phyloP scores from a whole-genome alignment of 2,329 filamentous ascomycete genomes.

The Ophiosphaerella narmari region DNA sequence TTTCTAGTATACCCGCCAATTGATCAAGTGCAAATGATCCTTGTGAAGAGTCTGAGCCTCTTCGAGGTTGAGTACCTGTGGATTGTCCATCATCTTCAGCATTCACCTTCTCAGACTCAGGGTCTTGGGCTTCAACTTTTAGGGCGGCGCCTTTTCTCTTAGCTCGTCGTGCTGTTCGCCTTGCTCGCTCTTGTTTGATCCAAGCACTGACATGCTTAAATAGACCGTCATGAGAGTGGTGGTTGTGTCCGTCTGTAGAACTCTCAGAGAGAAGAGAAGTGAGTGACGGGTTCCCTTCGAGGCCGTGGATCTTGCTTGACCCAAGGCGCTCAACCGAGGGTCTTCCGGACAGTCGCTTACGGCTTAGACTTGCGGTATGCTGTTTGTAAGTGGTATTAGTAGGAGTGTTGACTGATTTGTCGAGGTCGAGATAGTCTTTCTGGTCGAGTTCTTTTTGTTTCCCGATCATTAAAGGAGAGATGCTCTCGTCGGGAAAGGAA shows the following conservation, averaged over 20 bases:
- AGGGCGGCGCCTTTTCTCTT: slow-evolving; percentile 54
- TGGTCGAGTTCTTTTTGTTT: slow-evolving; percentile 52
- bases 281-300: slow-evolving; percentile 36
- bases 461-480: slow-evolving; percentile 53
- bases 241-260: slow-evolving; percentile 27
- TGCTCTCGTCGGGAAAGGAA: slow-evolving; percentile 53
- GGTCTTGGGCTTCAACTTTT: slow-evolving; percentile 42
- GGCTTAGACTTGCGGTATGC: slow-evolving; percentile 45
- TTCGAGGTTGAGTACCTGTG: slow-evolving; percentile 47
- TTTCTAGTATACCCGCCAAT: slow-evolving; percentile 78
- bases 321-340: slow-evolving; percentile 41
- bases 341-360: slow-evolving; percentile 51
- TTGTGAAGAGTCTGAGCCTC: slow-evolving; percentile 63
- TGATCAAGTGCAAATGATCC: slow-evolving; percentile 76
- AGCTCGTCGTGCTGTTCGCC: slow-evolving; percentile 62
- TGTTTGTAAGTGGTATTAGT: slow-evolving; percentile 17
- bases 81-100: slow-evolving; percentile 10
- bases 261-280: slow-evolving; percentile 38
- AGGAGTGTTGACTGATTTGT: slow-evolving; percentile 31
- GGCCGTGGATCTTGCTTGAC: slow-evolving; percentile 22
- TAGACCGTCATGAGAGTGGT: slow-evolving; percentile 50
- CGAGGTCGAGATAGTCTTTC: slow-evolving; percentile 48
- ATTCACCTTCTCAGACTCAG: slow-evolving; percentile 3
- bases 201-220: slow-evolving; percentile 79
- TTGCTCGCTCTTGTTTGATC: slow-evolving; percentile 78